Percentiles rank a stretch among this genome's conserved stretches.
Evolutionary conservation across 2,329 filamentous ascomycete species (phyloP).

Genomic region (Epichloe baconii): DNA sequence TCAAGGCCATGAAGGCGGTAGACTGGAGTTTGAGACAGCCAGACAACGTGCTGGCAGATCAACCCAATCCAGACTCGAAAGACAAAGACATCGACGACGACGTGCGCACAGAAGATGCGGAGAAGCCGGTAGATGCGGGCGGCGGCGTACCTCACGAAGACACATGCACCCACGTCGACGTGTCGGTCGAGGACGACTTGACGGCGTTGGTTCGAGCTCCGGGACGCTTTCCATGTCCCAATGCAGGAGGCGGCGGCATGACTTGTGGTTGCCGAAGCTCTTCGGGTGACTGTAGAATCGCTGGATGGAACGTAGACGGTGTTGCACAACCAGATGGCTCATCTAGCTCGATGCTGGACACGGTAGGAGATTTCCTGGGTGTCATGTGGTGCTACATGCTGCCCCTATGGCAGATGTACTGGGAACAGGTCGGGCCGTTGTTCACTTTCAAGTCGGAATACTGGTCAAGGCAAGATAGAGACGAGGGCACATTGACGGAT

Average conservation of each 20-base stretch:
- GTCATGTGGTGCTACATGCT: slow-evolving; percentile 5
- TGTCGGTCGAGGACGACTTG: slow-evolving; percentile 4
- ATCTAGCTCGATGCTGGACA: not conserved
- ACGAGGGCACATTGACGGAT: slow-evolving; percentile 14
- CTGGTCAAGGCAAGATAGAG: slow-evolving; percentile 16
- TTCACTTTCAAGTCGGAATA: slow-evolving; percentile 25
- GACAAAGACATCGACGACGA: not conserved
- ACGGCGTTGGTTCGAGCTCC: slow-evolving; percentile 10
- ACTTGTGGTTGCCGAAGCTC: slow-evolving; percentile 10
- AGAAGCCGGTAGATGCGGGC: not conserved
- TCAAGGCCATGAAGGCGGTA: not conserved
- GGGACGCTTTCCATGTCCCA: slow-evolving; percentile 16
- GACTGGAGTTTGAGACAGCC: not conserved
- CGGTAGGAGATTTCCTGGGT: not conserved
- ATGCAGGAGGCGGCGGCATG: slow-evolving; percentile 17
- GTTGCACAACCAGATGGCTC: not conserved
- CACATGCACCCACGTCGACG: not conserved
- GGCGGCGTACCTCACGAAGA: not conserved
- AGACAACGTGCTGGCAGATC: not conserved
- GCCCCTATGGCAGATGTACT: slow-evolving; percentile 17
- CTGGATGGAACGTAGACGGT: not conserved
- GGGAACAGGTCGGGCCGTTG: slow-evolving; percentile 23
- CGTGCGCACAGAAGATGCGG: not conserved
- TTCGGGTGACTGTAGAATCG: slow-evolving; percentile 8
- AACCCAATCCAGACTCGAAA: not conserved